Percentiles rank a stretch among this genome's conserved stretches.
Conservation (phyloP, 192 early-diverging fungal species). For the Backusella australiensis region DNA sequence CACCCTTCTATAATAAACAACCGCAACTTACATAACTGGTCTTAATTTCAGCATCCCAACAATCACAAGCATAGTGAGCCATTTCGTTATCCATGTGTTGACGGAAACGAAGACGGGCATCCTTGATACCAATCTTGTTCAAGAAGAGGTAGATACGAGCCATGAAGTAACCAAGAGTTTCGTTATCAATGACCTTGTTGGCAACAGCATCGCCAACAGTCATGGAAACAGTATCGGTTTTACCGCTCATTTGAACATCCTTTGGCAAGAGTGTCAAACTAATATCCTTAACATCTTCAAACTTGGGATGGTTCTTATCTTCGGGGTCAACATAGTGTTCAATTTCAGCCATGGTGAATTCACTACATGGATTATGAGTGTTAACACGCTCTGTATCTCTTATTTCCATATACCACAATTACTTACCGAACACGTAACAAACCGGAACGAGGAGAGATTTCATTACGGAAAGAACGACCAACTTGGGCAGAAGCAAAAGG, state of each 20-base stretch:
- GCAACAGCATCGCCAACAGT: conserved; percentile 91
- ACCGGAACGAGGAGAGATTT: conserved; percentile 95
- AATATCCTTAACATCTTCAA: conserved; percentile 80
- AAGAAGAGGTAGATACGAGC: conserved; percentile 94
- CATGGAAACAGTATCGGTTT: conserved; percentile 65
- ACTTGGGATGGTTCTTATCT: conserved; percentile 91
- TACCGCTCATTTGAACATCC: conserved; percentile 73
- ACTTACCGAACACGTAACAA: conserved; percentile 88
- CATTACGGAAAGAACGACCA: conserved; percentile 98
- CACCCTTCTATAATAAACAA: neutral
- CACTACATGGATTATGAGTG: conserved; percentile 43
- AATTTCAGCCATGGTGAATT: conserved; percentile 99
- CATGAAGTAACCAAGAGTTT: conserved; percentile 98
- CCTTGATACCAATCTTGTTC: conserved; percentile 85
- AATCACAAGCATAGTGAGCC: conserved; percentile 99
- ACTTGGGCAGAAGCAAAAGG: conserved; percentile 99
- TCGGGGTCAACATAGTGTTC: conserved; percentile 98
- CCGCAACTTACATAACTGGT: conserved; percentile 68
- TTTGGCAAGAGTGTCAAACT: conserved; percentile 77
- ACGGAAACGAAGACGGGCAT: conserved; percentile 85
- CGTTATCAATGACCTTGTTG: conserved; percentile 86
- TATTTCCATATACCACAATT: neutral
- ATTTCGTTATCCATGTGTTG: conserved; percentile 99
- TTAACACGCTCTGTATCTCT: neutral
- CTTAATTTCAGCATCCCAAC: conserved; percentile 98